Conservation (phyloP, 1,139 yeast genomes). For the Hyphopichia fennica region DNA sequence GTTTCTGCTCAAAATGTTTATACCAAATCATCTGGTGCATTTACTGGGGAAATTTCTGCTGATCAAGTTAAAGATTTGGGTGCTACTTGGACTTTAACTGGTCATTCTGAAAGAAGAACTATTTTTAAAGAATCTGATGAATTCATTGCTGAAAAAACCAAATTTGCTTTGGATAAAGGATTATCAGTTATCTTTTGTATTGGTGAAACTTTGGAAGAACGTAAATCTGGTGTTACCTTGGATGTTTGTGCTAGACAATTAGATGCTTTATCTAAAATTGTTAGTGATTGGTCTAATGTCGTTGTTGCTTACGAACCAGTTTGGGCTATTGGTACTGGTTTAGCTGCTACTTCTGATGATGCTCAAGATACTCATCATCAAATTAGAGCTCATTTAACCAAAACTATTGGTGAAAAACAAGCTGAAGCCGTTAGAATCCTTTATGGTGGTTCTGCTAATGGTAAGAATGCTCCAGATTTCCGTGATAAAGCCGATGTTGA, state of each 20-base stretch:
- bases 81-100: constrained; percentile 92
- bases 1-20: constrained; percentile 92
- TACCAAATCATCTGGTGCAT: constrained; percentile 90
- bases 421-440: constrained; percentile 85
- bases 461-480: constrained; percentile 87
- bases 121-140: constrained; percentile 88
- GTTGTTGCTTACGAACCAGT: constrained; percentile 99
- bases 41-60: constrained; percentile 95
- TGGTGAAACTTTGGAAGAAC: constrained; percentile 96
- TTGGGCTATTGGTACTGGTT: constrained; percentile 99
- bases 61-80: constrained; percentile 88
- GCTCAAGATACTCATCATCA: constrained; percentile 93
- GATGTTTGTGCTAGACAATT: constrained; percentile 88
- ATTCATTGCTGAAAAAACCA: constrained; percentile 90
- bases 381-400: constrained; percentile 79
- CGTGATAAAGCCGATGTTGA: constrained; percentile 92
- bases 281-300: constrained; percentile 87
- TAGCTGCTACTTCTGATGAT: constrained; percentile 97
- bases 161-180: constrained; percentile 88
- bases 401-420: constrained; percentile 73
- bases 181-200: constrained; percentile 90
- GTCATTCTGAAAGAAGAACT: constrained; percentile 99
- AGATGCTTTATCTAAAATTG: constrained; percentile 80
- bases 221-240: constrained; percentile 83
- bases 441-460: constrained; percentile 99